A percentile compares a stretch with the other conserved stretches of the same genome.
These are phyloP conservation scores for Coelastrella sp. DNA, from an alignment of 139 green algal genomes.

Conservation along the genomic window DNA sequence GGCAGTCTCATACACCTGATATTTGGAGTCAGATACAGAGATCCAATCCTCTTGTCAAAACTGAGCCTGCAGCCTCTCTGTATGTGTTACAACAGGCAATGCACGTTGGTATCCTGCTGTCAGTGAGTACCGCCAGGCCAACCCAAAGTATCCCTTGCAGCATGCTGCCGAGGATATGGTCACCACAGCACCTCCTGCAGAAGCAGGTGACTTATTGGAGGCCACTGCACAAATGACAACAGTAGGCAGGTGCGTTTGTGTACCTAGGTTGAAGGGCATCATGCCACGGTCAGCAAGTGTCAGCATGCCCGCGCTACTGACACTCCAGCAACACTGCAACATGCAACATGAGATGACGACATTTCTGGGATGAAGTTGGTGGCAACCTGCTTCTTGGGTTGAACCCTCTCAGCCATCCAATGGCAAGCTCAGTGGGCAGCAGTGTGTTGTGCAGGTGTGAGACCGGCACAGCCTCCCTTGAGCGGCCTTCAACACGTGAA, in stretches of 20 bases:
- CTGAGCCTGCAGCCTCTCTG: too few relatives aligned
- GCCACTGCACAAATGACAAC: conserved; percentile 54
- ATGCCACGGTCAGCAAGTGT: too few relatives aligned
- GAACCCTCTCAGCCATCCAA: too few relatives aligned
- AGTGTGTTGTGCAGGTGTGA: conserved; percentile 19
- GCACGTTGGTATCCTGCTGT: conserved; percentile 65
- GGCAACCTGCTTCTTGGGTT: too few relatives aligned
- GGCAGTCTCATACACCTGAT: too few relatives aligned
- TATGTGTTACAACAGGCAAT: conserved; percentile 38
- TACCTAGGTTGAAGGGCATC: too few relatives aligned
- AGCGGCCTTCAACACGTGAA: conserved; percentile 61
- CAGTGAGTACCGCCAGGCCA: conserved; percentile 68
- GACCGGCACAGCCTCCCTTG: not conserved
- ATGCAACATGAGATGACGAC: not conserved
- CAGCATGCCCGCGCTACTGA: not conserved
- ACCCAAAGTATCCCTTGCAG: conserved; percentile 30
- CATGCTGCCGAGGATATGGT: conserved; percentile 65
- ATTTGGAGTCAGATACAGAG: too few relatives aligned
- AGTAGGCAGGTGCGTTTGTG: conserved; percentile 28
- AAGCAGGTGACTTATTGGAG: conserved; percentile 50
- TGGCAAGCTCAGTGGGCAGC: too few relatives aligned
- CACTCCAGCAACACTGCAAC: not conserved
- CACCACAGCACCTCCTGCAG: conserved; percentile 52
- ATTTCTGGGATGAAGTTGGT: too few relatives aligned
- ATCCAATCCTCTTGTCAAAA: too few relatives aligned